Base-by-base conservation (phyloP, 805 yeast genomes). In the Kodamaea neixiangensis region DNA sequence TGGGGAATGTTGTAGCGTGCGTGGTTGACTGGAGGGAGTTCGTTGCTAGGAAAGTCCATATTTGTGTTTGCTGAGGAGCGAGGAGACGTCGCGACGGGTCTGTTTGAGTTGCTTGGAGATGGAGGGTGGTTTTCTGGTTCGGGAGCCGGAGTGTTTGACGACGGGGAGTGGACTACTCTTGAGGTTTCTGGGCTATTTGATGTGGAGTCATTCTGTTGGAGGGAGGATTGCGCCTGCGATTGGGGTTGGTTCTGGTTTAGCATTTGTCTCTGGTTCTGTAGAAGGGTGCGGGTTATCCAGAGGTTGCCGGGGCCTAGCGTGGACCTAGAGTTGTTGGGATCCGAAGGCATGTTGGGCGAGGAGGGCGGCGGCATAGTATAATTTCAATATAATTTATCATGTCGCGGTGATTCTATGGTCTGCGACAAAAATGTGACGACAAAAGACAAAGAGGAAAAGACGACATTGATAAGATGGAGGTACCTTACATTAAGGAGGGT, bases 311-410 rank as follows among this genome's bases (percentile, higher is more conserved):
- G 21, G 41, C 21, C 41, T 17, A 37, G 41, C 13, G 19, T 17
- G 13, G 21, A 11, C 5, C 21, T 25, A 25, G 31, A 5, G 31
- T 25, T 7, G 11, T 25, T 25, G 31, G 13, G 13, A 25, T 25
- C 31, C 10, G 31, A 19, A 9, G 22, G 45, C 13, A 14, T 11
- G 49, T 47, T 47, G 34, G 49, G 48, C 5, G 49, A 47, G 15
- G 49, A 40, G 19, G 49, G 49, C 20, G 49, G 49, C 6, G 49
- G 49, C 49, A 47, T 47, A 37, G 11, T 44, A n/a, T n/a, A n/a
- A n/a, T n/a, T n/a, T n/a, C n/a, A n/a, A n/a, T n/a, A n/a, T 38
- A 38, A 38, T 17, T 17, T 11, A 44, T 19, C 31, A 25, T 25
- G 31, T 25, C 31, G 31, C 31, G 11, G 11, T 9, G 5, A 9